Conservation (phyloP, 805 yeast genomes). For the Metschnikowia reukaufii region DNA sequence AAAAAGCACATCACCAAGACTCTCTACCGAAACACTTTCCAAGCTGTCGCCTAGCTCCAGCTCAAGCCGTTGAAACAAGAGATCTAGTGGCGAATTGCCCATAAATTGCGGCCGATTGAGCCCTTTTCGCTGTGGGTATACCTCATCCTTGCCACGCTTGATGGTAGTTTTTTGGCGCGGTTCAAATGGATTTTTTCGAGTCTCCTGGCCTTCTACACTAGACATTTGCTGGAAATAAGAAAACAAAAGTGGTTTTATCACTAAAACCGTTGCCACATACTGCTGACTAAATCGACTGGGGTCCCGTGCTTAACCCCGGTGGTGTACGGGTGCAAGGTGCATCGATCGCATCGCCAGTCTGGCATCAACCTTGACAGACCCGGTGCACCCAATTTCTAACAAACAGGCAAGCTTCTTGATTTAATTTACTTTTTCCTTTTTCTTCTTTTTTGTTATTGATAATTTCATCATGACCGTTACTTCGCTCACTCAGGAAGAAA, state of each 20-base stretch:
- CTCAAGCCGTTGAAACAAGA: constrained; percentile 33
- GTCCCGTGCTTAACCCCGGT: background rate
- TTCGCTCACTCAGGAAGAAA: constrained; percentile 64
- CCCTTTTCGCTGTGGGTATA: constrained; percentile 35
- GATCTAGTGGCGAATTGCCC: constrained; percentile 36
- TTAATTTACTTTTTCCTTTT: no score
- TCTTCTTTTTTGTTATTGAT: no score
- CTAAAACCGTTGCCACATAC: no score
- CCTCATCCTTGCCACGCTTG: constrained; percentile 31
- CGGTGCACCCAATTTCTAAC: no score
- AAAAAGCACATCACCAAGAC: constrained; percentile 1
- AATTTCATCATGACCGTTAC: constrained; percentile 15
- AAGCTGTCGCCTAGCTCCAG: constrained; percentile 24
- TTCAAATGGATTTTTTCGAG: constrained; percentile 34
- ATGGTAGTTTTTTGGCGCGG: constrained; percentile 29
- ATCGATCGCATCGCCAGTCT: background rate
- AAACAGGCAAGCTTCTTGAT: no score
- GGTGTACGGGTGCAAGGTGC: background rate
- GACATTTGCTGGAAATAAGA: background rate
- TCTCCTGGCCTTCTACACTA: background rate
- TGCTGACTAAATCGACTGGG: background rate
- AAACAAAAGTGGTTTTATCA: no score
- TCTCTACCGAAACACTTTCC: constrained; percentile 23
- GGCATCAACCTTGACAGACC: no score
- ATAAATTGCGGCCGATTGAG: constrained; percentile 31